Conservation (phyloP, 169 alveolate species). For the Babesia ovata region DNA sequence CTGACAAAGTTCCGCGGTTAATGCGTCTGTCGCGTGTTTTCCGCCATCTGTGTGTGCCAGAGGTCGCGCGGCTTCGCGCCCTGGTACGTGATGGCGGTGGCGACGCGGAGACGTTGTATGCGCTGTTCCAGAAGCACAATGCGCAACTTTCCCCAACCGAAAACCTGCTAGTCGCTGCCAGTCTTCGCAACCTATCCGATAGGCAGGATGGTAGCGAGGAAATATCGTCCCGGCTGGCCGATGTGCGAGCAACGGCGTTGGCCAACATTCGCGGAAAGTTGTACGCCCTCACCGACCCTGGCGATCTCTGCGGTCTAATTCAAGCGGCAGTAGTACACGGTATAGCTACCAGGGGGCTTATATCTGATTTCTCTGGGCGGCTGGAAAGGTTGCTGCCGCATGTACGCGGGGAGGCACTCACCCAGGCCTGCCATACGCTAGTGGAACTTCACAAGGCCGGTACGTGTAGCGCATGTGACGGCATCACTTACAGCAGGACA, state of each 20-base stretch:
- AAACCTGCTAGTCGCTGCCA: constrained; percentile 30
- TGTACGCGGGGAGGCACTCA: constrained; percentile 8
- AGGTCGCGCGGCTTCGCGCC: constrained; percentile 22
- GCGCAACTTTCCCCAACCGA: constrained; percentile 41
- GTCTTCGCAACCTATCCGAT: background rate
- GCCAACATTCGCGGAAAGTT: constrained; percentile 47
- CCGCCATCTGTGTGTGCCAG: background rate
- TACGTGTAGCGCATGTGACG: constrained; percentile 4
- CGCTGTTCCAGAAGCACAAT: constrained; percentile 8
- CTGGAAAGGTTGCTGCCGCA: constrained; percentile 44
- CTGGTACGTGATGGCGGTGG: constrained; percentile 11
- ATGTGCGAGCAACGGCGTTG: background rate
- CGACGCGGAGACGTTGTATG: background rate
- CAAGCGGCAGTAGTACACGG: constrained; percentile 5
- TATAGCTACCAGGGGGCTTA: constrained; percentile 10
- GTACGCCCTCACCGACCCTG: constrained; percentile 52
- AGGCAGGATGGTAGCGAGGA: background rate
- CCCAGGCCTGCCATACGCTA: constrained; percentile 35
- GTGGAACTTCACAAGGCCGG: constrained; percentile 37
- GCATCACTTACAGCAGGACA: constrained; percentile 2
- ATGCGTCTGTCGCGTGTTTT: constrained; percentile 8
- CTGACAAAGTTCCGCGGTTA: background rate
- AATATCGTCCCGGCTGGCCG: background rate
- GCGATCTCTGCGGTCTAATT: constrained; percentile 36
- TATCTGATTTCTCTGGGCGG: constrained; percentile 46